Conservation (phyloP, 2,329 filamentous ascomycete species). For the Westerdykella sp. region DNA sequence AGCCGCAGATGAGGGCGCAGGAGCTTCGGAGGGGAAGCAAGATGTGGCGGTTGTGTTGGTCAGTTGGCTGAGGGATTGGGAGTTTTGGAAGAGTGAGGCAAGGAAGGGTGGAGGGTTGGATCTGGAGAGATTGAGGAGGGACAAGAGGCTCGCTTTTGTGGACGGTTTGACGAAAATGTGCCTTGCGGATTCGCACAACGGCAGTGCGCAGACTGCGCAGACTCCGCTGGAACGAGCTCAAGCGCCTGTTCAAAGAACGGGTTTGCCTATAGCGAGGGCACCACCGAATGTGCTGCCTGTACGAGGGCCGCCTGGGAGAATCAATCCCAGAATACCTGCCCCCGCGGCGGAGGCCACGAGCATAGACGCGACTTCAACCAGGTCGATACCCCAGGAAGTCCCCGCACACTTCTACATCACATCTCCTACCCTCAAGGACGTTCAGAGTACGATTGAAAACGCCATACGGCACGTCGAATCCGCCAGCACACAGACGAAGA, state of each 20-base stretch:
- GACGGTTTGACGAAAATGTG: slow-evolving; percentile 65
- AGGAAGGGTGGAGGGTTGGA: slow-evolving; percentile 67
- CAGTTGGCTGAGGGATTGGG: slow-evolving; percentile 72
- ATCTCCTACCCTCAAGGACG: slow-evolving; percentile 20
- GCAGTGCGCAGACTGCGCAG: slow-evolving; percentile 1
- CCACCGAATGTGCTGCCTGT: slow-evolving; percentile 10
- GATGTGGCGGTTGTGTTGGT: slow-evolving; percentile 58
- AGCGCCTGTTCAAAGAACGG: neutral
- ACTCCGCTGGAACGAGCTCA: neutral
- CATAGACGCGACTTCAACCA: neutral
- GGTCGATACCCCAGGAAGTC: neutral
- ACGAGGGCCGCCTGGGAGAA: slow-evolving; percentile 15
- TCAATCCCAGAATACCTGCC: slow-evolving; percentile 11
- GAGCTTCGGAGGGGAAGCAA: slow-evolving; percentile 34
- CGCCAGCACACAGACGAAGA: slow-evolving; percentile 15
- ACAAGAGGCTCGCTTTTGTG: slow-evolving; percentile 62
- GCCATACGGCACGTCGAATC: slow-evolving; percentile 14
- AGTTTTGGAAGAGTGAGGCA: slow-evolving; percentile 71
- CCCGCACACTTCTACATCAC: slow-evolving; percentile 18
- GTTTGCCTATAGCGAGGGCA: neutral
- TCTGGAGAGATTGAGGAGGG: slow-evolving; percentile 53
- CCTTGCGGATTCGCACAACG: slow-evolving; percentile 8
- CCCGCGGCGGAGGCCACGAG: slow-evolving; percentile 1
- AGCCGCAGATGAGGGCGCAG: slow-evolving; percentile 19
- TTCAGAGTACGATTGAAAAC: slow-evolving; percentile 19